Evolutionary conservation across 352 stramenopile genomes (phyloP), one percentile per base, ranked within the genome.

Genomic region (Globisporangium paroecandrum): DNA sequence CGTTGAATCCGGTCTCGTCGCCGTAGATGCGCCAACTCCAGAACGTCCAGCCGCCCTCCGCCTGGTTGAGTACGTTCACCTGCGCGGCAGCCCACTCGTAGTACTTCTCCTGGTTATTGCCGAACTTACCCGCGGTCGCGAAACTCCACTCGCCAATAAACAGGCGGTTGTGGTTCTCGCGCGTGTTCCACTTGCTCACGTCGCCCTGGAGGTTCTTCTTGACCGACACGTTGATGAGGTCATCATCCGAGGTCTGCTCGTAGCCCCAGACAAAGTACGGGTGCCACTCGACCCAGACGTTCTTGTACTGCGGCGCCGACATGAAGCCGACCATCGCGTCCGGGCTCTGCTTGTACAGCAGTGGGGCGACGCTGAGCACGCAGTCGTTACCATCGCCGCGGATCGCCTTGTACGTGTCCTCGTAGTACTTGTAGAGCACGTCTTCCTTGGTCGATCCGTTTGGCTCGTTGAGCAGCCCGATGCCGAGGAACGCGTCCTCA

Each of bases 281-380:
- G 58, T 95, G 87, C 83, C 85, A 95, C 38, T 95, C 87, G 29
- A 91, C 78, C 87, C 85, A 93, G 10, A 93, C 85, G 41, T 95
- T 95, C n/a, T 56, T 82, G 59, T 79, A 89, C 38, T 69, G 70
- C 0, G 79, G 75, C 1, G 75, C 77, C 57, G 72, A 29, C 74
- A 93, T 78, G 32, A 94, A 77, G 25, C 78, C 78, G 4, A 71
- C 79, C 61, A 92, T 77, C 12, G 76, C 63, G 13, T 80, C 73
- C 1, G 82, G 72, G 1, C 54, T 69, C 54, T 92, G 85, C 54
- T 84, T 64, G 66, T 68, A 84, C 58, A 93, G 64, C 38, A 88
- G 51, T 0, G 87, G 84, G 29, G 76, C 67, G 38, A 91, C 71
- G 0, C 62, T 82, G 32, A 95, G 63, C 20, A 95, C 74, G 34